Evolutionary conservation across 1,284 basidiomycete genomes (phyloP).

Genomic region (Macrocybe sp.): DNA sequence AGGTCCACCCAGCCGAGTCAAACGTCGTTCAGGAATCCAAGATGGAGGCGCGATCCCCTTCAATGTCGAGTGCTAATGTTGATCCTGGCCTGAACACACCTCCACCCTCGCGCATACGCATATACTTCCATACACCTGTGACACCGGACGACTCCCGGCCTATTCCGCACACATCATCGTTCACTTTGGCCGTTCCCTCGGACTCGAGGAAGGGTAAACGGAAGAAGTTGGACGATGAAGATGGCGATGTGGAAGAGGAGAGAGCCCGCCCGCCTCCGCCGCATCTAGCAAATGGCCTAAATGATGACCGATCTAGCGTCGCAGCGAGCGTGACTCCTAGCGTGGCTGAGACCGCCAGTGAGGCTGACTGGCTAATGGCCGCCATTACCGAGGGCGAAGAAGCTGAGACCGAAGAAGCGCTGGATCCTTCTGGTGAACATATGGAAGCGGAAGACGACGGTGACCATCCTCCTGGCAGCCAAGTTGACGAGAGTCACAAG

Average conservation of each 20-base stretch:
- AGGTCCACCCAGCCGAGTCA: neutral
- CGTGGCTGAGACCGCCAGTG: constrained; percentile 64
- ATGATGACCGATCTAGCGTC: constrained; percentile 56
- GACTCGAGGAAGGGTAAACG: constrained; percentile 74
- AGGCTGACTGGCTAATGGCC: constrained; percentile 81
- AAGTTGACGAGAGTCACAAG: constrained; percentile 36
- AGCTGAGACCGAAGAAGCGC: constrained; percentile 31
- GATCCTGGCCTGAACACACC: constrained; percentile 25
- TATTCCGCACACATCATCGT: constrained; percentile 45
- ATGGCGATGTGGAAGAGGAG: constrained; percentile 69
- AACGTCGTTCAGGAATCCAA: neutral
- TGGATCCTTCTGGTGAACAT: constrained; percentile 34
- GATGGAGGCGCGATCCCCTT: neutral
- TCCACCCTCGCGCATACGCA: constrained; percentile 74
- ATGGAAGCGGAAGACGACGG: constrained; percentile 37
- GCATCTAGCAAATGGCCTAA: constrained; percentile 36
- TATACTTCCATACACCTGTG: constrained; percentile 84
- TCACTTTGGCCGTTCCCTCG: constrained; percentile 40
- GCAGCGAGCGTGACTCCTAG: constrained; percentile 67
- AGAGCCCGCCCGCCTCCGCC: constrained; percentile 62
- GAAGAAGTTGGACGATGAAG: constrained; percentile 80
- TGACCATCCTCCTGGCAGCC: constrained; percentile 40
- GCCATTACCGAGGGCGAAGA: constrained; percentile 68
- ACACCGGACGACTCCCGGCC: constrained; percentile 72
- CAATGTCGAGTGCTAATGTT: constrained; percentile 6